These are phyloP conservation scores for Hibiscus trionum DNA, from an alignment of 345 rosid species.

Conservation along the genomic window DNA sequence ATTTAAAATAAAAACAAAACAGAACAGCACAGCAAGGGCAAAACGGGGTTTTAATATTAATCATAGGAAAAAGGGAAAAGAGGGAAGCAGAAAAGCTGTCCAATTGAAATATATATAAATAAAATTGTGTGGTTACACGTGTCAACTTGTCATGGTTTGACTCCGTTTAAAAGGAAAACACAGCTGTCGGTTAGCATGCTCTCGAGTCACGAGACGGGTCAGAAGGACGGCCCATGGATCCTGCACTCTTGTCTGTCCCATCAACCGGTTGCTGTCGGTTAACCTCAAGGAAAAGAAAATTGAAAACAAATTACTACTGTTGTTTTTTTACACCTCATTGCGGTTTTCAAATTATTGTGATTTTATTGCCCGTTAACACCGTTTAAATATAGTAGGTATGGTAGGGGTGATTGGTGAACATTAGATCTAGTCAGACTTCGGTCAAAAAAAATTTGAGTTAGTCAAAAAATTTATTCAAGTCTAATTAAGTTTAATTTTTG, in stretches of 20 bases:
- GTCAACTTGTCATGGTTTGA: not conserved
- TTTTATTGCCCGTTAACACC: too few species aligned
- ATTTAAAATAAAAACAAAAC: not conserved
- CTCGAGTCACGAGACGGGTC: slow-evolving; percentile 25
- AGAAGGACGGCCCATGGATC: slow-evolving; percentile 17
- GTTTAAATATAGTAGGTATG: too few species aligned
- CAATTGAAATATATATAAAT: not conserved
- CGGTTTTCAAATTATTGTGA: too few species aligned
- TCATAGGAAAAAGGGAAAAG: not conserved
- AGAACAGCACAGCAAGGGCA: not conserved
- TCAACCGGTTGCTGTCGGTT: slow-evolving; percentile 8
- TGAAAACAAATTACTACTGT: not conserved
- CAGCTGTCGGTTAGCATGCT: slow-evolving; percentile 33
- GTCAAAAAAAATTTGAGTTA: too few species aligned
- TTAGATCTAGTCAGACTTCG: too few species aligned
- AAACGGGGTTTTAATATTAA: not conserved
- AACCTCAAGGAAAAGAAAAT: not conserved
- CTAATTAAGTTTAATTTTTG: too few species aligned
- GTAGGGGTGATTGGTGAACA: too few species aligned
- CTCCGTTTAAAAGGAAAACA: slow-evolving; percentile 11
- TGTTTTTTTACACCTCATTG: too few species aligned
- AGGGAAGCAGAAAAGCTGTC: not conserved
- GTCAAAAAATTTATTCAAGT: too few species aligned
- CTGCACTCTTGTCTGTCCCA: slow-evolving; percentile 18
- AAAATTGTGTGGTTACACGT: not conserved